Conservation (phyloP, 1,139 yeast species). For the Candida sp. region DNA sequence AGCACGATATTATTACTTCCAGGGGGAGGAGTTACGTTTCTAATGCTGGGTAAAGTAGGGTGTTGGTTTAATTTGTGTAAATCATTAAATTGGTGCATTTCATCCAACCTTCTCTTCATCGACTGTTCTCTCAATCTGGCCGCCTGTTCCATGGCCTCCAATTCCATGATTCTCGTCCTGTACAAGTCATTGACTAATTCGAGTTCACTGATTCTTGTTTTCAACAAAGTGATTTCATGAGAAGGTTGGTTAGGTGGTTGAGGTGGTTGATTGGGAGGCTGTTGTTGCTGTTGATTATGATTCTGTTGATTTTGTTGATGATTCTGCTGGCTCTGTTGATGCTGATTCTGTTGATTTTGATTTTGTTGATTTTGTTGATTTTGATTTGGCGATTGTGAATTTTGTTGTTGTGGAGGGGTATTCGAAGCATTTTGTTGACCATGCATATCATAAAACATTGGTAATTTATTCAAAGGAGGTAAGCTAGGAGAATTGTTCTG, state of each 20-base stretch:
- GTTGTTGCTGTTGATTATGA: conserved; percentile 8
- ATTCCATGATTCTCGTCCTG: conserved; percentile 75
- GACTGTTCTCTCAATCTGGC: conserved; percentile 50
- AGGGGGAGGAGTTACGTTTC: conserved; percentile 4
- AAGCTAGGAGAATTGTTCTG: not conserved
- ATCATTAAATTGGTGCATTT: conserved; percentile 27
- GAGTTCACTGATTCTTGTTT: conserved; percentile 81
- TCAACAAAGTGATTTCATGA: conserved; percentile 52
- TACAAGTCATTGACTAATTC: conserved; percentile 88
- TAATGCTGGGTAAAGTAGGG: conserved; percentile 7
- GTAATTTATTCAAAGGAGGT: conserved; percentile 2
- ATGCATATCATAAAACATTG: conserved; percentile 1
- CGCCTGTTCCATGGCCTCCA: conserved; percentile 69
- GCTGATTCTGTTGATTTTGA: conserved; percentile 11
- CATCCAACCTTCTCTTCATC: conserved; percentile 49
- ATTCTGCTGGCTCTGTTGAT: conserved; percentile 12
- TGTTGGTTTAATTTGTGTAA: not conserved
- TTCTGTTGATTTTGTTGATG: conserved; percentile 8
- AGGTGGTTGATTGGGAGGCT: conserved; percentile 2
- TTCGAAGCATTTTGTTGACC: conserved; percentile 1
- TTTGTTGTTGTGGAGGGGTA: conserved; percentile 2
- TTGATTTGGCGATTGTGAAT: conserved; percentile 6
- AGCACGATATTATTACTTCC: conserved; percentile 8
- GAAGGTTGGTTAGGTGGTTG: conserved; percentile 4
- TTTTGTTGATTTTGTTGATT: conserved; percentile 7